Conservation (phyloP, 176 grass and related monocot genomes). For the Phragmites australis region DNA sequence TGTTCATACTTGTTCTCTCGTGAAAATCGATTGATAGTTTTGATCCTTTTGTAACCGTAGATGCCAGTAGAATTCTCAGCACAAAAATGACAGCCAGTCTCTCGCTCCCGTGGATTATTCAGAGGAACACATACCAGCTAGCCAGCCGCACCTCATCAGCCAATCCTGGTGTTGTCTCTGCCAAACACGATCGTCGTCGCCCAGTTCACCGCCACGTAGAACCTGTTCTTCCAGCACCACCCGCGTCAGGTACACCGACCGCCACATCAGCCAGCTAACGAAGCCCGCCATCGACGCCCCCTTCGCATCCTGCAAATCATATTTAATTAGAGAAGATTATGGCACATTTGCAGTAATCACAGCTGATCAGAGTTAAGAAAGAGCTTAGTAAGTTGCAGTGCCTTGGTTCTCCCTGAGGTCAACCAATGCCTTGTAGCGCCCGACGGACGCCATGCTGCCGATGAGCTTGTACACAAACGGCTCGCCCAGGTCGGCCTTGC, state of each 20-base stretch:
- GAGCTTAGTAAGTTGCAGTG: not conserved
- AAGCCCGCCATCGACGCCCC: slow-evolving; percentile 72
- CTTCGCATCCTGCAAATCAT: slow-evolving; percentile 55
- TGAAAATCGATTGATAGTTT: not conserved
- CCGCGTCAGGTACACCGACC: slow-evolving; percentile 80
- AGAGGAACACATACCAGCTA: not conserved
- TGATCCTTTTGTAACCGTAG: not conserved
- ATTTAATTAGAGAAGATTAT: too few relatives aligned
- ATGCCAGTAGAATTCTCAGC: not conserved
- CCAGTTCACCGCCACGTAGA: slow-evolving; percentile 86
- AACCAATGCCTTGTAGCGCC: slow-evolving; percentile 89
- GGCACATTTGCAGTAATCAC: too few relatives aligned
- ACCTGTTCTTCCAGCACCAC: slow-evolving; percentile 89
- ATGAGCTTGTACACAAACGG: slow-evolving; percentile 95
- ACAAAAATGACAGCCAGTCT: slow-evolving; percentile 13
- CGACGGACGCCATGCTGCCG: slow-evolving; percentile 93
- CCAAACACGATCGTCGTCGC: slow-evolving; percentile 75
- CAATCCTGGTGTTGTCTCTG: slow-evolving; percentile 85
- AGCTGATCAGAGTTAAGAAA: too few relatives aligned
- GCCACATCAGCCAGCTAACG: slow-evolving; percentile 83
- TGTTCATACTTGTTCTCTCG: not conserved
- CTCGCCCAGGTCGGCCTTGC: slow-evolving; percentile 58
- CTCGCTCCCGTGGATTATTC: not conserved
- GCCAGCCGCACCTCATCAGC: slow-evolving; percentile 8
- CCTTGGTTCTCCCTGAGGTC: slow-evolving; percentile 91